Evolutionary conservation across 75 land plant species (phyloP), one percentile per base, ranked within the genome.

Genomic region (Picea glauca): DNA sequence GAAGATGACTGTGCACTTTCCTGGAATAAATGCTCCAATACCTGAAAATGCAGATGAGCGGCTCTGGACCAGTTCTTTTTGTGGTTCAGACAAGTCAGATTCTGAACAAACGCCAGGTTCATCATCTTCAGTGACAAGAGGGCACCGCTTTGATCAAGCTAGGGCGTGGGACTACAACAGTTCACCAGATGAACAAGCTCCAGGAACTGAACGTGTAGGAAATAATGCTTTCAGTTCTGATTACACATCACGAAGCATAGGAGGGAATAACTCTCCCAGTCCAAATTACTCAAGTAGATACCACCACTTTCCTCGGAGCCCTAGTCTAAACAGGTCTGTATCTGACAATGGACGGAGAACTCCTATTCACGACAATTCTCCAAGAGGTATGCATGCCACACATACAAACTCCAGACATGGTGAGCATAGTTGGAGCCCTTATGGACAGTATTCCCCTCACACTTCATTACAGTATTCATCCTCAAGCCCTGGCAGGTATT

Each of bases 1-100:
- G 78, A 95, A 79, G 81, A 93, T 87, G 95, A 87, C 81, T 33
- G 92, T 92, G 11, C 84, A 88, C 32, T 93, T 90, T 81, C 98
- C 98, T 21, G 99, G 99, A n/a, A 77, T 95, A 63, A 96, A 96
- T 86, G 96, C 92, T 3, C 96, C 99, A 0, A 89, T 94, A 60
- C 98, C 96, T 62, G 87, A 85, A 57, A 84, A 90, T 84, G 94
- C 92, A 58, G 96, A 93, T 78, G 75, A 77, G 77, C 73, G 84
- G 73, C 83, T 57, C 40, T 97, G 99, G 99, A 83, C 59, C 9
- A 13, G 81, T 73, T 76, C 80, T 18, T 56, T 82, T 40, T 66
- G 17, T 32, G 63, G 38, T 38, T 76, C 84, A 61, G 61, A 75
- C 14, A 76, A 66, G 43, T 35, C 26, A 7, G 35, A 58, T 56